A percentile compares a stretch with the other conserved stretches of the same genome.
Evolutionary conservation across 768 basidiomycete genomes (phyloP).

Genomic region (Suillus tomentosus): DNA sequence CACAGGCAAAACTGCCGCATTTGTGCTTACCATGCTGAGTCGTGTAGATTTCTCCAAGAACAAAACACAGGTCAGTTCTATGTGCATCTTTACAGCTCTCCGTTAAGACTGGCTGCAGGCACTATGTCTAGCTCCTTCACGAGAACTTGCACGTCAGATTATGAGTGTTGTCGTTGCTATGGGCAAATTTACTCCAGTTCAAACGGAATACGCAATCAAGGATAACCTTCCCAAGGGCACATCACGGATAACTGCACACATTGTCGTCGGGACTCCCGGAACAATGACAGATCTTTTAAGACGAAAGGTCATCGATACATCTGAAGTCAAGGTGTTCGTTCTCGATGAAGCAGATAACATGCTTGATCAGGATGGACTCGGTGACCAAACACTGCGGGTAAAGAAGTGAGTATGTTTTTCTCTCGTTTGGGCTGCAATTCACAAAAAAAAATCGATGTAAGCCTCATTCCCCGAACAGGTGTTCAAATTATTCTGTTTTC

Average conservation of each 20-base stretch:
- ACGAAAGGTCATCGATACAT: slow-evolving; percentile 75
- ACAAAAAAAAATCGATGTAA: slow-evolving; percentile 26
- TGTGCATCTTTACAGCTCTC: slow-evolving; percentile 8
- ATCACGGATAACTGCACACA: slow-evolving; percentile 76
- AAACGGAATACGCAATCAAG: slow-evolving; percentile 95
- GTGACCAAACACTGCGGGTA: slow-evolving; percentile 90
- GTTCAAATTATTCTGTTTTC: slow-evolving; percentile 95
- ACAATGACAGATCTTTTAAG: slow-evolving; percentile 89
- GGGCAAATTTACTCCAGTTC: slow-evolving; percentile 92
- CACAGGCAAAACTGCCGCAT: slow-evolving; percentile 98
- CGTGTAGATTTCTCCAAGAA: slow-evolving; percentile 83
- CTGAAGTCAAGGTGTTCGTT: slow-evolving; percentile 87
- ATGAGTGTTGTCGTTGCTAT: slow-evolving; percentile 92
- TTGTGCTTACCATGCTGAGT: slow-evolving; percentile 96
- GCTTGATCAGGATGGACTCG: slow-evolving; percentile 91
- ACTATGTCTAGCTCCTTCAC: slow-evolving; percentile 94
- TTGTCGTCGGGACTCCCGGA: slow-evolving; percentile 95
- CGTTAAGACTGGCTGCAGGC: slow-evolving; percentile 53
- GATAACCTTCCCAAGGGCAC: slow-evolving; percentile 73
- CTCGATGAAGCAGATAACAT: slow-evolving; percentile 99
- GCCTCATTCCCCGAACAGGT: slow-evolving; percentile 58
- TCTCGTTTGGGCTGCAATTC: slow-evolving; percentile 13
- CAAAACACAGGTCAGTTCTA: slow-evolving; percentile 71
- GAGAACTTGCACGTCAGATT: slow-evolving; percentile 96
- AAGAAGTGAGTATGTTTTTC: slow-evolving; percentile 70